Evolutionary conservation across 768 basidiomycete genomes (phyloP).

Genomic region (Asterophora parasitica): DNA sequence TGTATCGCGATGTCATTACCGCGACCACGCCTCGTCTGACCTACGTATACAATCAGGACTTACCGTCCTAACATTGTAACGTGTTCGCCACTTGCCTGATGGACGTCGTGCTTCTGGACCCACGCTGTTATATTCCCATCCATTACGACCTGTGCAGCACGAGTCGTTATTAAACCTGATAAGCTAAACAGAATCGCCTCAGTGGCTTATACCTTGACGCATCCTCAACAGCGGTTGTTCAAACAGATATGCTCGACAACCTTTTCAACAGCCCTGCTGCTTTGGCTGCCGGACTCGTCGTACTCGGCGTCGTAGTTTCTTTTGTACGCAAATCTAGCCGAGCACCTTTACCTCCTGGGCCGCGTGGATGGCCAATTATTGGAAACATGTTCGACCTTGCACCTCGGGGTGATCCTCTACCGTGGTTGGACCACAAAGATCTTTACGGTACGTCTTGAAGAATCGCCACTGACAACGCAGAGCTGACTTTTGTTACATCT

Average conservation of each 20-base stretch:
- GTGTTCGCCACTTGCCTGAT: neutral
- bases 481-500: neutral
- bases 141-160: neutral
- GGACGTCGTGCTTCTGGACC: too few species aligned
- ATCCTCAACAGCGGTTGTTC: too few species aligned
- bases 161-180: too few species aligned
- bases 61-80: neutral
- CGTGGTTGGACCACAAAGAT: constrained; percentile 19
- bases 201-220: too few species aligned
- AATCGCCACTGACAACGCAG: neutral
- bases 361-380: constrained; percentile 26
- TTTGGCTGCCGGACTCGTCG: neutral
- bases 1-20: too few species aligned
- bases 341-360: constrained; percentile 26
- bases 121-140: neutral
- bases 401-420: constrained; percentile 15
- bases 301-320: neutral
- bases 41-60: neutral
- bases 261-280: neutral
- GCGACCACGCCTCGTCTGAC: too few species aligned
- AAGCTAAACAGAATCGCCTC: too few species aligned
- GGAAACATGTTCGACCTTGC: constrained; percentile 30
- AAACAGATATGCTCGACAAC: neutral
- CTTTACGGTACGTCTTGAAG: constrained; percentile 14
- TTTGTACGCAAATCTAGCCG: neutral